These are phyloP conservation scores for Termitomyces sp. DNA, from an alignment of 768 basidiomycete genomes.

Conservation along the genomic window DNA sequence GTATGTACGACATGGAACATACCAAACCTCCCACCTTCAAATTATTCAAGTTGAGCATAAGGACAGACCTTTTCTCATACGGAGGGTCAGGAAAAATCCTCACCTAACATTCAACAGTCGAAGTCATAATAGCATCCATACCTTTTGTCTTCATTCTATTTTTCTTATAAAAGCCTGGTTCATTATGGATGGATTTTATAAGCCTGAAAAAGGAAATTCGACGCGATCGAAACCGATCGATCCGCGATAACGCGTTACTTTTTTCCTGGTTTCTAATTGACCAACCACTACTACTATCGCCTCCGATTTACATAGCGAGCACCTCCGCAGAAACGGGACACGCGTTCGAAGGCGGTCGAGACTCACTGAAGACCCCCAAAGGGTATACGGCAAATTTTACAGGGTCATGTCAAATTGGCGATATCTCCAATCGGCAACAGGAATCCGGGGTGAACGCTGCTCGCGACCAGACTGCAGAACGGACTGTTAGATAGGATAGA, in stretches of 20 bases:
- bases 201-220: not conserved
- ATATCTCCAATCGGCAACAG: slow-evolving; percentile 7
- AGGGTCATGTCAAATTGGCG: slow-evolving; percentile 6
- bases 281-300: not conserved
- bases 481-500: not conserved
- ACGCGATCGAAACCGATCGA: slow-evolving; percentile 4
- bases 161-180: no score
- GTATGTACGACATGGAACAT: no score
- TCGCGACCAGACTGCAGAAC: not conserved
- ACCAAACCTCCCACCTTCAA: no score
- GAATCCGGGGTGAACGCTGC: not conserved
- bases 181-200: no score
- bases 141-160: not conserved
- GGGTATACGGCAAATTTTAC: slow-evolving; percentile 6
- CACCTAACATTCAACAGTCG: not conserved
- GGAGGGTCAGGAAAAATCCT: no score
- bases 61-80: no score
- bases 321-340: not conserved
- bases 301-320: not conserved
- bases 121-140: not conserved
- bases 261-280: not conserved
- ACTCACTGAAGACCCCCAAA: not conserved
- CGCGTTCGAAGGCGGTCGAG: not conserved
- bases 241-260: not conserved
- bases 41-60: no score